Conservation (phyloP, 169 alveolate species). For the Sarcocystis neurona region DNA sequence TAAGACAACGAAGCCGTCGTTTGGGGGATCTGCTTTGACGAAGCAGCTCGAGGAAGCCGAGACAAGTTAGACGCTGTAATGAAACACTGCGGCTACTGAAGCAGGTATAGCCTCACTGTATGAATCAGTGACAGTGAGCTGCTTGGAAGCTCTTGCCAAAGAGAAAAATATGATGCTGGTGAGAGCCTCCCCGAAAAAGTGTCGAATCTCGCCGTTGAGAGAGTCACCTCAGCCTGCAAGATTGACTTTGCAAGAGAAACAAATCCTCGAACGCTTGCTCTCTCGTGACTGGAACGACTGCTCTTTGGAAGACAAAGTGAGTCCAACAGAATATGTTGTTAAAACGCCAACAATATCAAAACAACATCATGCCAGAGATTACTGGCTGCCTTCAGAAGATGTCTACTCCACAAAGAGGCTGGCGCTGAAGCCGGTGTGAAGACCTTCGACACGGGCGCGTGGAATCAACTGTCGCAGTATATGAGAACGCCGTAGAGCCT, state of each 20-base stretch:
- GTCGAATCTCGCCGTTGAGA: not conserved
- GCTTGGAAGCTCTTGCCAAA: slow-evolving; percentile 29
- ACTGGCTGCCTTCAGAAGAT: slow-evolving; percentile 26
- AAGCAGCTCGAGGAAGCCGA: not conserved
- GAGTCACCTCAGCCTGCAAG: slow-evolving; percentile 8
- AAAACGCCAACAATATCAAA: not conserved
- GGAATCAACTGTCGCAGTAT: too few relatives aligned
- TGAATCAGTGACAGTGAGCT: not conserved
- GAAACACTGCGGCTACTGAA: not conserved
- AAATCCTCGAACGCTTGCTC: not conserved
- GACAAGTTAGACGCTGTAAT: not conserved
- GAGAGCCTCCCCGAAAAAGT: not conserved
- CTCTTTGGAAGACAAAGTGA: not conserved
- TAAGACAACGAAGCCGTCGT: not conserved
- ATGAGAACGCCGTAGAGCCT: too few relatives aligned
- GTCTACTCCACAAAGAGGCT: not conserved
- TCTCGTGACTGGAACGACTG: not conserved
- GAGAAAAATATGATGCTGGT: slow-evolving; percentile 16
- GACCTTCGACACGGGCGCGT: too few relatives aligned
- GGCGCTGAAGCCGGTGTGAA: not conserved
- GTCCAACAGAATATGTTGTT: not conserved
- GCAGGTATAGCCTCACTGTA: not conserved
- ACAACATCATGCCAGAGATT: not conserved
- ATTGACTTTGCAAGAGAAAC: slow-evolving; percentile 14
- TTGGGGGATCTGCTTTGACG: not conserved